Percentiles rank a stretch among this genome's conserved stretches.
phyloP scores from a whole-genome alignment of 164 flowering plant genomes.

The Sextonia rubra region DNA sequence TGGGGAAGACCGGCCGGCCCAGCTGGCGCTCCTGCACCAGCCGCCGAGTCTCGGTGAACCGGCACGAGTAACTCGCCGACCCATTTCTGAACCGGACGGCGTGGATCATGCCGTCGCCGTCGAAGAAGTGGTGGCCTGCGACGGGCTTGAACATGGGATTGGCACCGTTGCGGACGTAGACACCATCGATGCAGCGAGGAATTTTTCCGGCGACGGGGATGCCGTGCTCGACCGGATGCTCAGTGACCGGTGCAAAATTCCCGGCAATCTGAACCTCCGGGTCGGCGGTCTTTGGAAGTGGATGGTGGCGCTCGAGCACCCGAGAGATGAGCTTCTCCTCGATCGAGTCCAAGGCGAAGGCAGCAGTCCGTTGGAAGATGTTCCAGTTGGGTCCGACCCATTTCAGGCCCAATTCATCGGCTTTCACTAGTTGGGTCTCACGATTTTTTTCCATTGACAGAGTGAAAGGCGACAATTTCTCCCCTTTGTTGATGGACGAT shows the following conservation, averaged over 20 bases:
- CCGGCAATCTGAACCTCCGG: constrained; percentile 76
- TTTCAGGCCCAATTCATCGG: not conserved
- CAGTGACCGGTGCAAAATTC: constrained; percentile 77
- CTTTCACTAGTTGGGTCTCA: not conserved
- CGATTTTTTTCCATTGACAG: not conserved
- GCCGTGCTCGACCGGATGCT: constrained; percentile 42
- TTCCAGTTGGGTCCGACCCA: constrained; percentile 37
- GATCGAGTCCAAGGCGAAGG: constrained; percentile 45
- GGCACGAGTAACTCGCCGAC: constrained; percentile 62
- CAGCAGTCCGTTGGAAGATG: constrained; percentile 50
- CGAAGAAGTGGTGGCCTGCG: constrained; percentile 89
- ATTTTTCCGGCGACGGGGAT: constrained; percentile 56
- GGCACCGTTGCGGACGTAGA: constrained; percentile 86
- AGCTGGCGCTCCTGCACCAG: constrained; percentile 56
- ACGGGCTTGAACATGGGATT: constrained; percentile 69
- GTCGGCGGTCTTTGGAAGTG: constrained; percentile 79
- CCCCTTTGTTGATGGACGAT: not conserved
- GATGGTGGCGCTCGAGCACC: constrained; percentile 34
- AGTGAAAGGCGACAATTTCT: not conserved
- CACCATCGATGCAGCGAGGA: constrained; percentile 63
- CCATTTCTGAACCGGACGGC: constrained; percentile 50
- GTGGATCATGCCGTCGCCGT: constrained; percentile 95
- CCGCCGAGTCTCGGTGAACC: constrained; percentile 67
- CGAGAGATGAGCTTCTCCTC: constrained; percentile 44
- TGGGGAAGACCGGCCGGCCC: constrained; percentile 80